Evolutionary conservation across 202 grass and related monocot genomes (phyloP), one percentile per base, ranked within the genome.

Genomic region (Eragrostis tef): DNA sequence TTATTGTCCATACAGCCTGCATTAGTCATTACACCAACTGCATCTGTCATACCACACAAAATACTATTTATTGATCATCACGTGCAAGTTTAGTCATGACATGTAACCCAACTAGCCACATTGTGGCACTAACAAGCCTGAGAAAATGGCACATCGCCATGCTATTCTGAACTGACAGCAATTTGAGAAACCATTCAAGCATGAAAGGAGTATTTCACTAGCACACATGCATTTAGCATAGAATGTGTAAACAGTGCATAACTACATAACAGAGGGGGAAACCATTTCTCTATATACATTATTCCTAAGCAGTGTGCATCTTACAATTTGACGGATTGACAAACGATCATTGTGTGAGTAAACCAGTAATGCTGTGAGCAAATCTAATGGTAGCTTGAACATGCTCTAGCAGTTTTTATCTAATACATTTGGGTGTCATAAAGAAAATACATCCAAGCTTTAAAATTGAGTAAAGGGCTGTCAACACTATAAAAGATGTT

Each of bases 331-430:
- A 83, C 7, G 4, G 16, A 39, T n/a, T 24, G 26, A 24, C 53
- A 31, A 60, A 64, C 13, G 53, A 26, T 44, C 52, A 49, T 56
- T 65, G 36, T 29, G 16, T 27, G 34, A 67, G 12, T 34, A 75
- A 44, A 46, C 31, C 8, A 75, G 6, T 20, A 44, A 9, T 50
- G 1, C 12, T 56, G 17, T 66, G 60, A 74, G 24, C 9, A 74
- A 60, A 83, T 29, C 46, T 12, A 48, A 48, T 53, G 29, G 58
- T 31, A 73, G 77, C 15, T 82, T 82, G 58, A 64, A 82, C 1
- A 50, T 17, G 22, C 10, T 64, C 58, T 8, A 74, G 31, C 34
- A 45, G 9, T 79, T 56, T 60, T 15, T 44, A 47, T 43, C 42
- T 62, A 76, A 62, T 29, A 46, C 56, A 14, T 47, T n/a, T 80